Conservation (phyloP, 371 early-diverging fungal genomes). For the Cladochytrium tenue region DNA sequence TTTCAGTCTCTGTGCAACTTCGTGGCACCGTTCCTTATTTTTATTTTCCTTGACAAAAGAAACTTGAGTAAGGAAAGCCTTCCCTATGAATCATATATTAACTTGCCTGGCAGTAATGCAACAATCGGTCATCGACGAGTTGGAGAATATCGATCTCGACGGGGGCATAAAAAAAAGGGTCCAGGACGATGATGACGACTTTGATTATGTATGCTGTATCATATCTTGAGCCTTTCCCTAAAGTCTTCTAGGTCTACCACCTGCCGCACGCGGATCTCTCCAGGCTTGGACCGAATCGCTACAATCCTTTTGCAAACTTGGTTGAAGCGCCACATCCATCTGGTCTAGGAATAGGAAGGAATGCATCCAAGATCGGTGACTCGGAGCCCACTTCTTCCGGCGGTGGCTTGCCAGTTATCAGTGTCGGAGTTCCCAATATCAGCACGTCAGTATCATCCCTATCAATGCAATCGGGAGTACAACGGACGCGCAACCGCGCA, state of each 20-base stretch:
- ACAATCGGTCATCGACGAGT: constrained; percentile 50
- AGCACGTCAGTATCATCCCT: not conserved
- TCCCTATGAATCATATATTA: not conserved
- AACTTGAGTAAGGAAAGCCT: constrained; percentile 27
- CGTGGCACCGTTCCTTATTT: constrained; percentile 49
- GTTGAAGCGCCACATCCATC: constrained; percentile 7
- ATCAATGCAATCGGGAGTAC: not conserved
- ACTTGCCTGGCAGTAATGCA: constrained; percentile 28
- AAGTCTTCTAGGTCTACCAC: constrained; percentile 36
- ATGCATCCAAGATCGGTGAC: too few species aligned
- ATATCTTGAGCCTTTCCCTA: not conserved
- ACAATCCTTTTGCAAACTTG: constrained; percentile 38
- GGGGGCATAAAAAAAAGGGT: constrained; percentile 36
- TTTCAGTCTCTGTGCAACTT: constrained; percentile 52
- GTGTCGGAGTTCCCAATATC: not conserved
- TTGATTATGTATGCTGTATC: constrained; percentile 38
- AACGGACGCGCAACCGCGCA: too few species aligned
- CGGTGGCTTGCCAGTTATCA: too few species aligned
- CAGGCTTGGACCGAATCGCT: constrained; percentile 28
- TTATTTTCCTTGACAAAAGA: constrained; percentile 41
- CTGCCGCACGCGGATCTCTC: constrained; percentile 47
- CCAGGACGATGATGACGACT: constrained; percentile 45
- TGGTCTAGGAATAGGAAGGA: not conserved
- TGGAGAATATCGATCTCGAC: constrained; percentile 45
- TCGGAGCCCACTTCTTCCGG: too few species aligned